These are phyloP conservation scores for Acanthamoeba culbertsoni DNA, from an alignment of 208 protist species.

Conservation along the genomic window DNA sequence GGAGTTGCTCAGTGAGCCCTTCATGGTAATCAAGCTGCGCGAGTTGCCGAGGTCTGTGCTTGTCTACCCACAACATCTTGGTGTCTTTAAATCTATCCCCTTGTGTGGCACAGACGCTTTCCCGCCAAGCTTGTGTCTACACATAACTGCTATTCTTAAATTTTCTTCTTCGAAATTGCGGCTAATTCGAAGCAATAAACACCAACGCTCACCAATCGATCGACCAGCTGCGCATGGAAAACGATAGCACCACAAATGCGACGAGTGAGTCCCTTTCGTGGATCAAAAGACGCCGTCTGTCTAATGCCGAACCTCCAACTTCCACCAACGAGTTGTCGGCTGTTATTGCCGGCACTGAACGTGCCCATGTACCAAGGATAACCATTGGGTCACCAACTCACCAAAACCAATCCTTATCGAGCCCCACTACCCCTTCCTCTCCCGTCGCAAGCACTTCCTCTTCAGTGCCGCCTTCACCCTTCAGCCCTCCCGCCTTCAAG, in stretches of 20 bases:
- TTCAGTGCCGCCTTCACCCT: background rate
- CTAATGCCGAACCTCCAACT: background rate
- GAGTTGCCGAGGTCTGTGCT: constrained; percentile 96
- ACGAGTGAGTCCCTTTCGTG: no score
- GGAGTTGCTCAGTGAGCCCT: constrained; percentile 89
- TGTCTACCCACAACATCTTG: constrained; percentile 98
- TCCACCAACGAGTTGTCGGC: background rate
- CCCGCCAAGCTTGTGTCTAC: background rate
- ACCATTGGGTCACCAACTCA: background rate
- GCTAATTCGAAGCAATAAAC: background rate
- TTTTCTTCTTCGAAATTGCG: background rate
- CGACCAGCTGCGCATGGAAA: background rate
- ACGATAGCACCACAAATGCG: no score
- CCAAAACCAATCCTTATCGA: background rate
- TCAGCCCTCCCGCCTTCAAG: background rate
- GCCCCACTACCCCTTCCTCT: background rate
- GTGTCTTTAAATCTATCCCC: background rate
- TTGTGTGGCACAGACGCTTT: background rate
- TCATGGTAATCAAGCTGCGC: constrained; percentile 94
- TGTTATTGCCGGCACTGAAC: background rate
- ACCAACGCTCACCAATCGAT: background rate
- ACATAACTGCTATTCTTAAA: background rate
- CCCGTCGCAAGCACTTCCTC: background rate
- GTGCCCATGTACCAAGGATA: background rate
- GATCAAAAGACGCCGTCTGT: background rate